Conservation (phyloP, 345 rosid species). For the Populus ilicifolia region DNA sequence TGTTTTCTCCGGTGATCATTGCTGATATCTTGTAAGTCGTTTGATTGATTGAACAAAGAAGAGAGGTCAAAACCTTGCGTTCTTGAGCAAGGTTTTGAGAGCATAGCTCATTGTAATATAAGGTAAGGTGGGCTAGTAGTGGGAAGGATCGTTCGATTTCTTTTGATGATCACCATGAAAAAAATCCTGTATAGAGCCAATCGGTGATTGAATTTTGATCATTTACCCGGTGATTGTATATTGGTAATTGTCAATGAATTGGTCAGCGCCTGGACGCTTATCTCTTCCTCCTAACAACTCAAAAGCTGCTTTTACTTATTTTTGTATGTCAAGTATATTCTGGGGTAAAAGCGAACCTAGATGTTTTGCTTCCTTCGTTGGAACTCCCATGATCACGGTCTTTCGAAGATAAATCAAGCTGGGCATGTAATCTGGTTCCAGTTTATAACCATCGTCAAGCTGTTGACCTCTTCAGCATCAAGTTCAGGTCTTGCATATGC, state of each 20-base stretch:
- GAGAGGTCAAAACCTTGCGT: conserved; percentile 13
- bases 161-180: conserved; percentile 20
- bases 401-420: too few relatives aligned
- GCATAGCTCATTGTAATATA: conserved; percentile 41
- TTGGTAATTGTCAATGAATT: conserved; percentile 11
- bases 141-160: conserved; percentile 12
- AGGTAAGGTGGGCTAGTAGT: conserved; percentile 8
- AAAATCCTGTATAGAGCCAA: conserved; percentile 31
- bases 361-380: background rate
- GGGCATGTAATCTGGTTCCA: too few relatives aligned
- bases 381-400: background rate
- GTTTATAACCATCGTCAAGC: background rate
- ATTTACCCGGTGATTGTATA: conserved; percentile 30
- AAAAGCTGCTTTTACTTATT: background rate
- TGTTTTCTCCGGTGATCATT: conserved; percentile 27
- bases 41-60: conserved; percentile 31
- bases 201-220: conserved; percentile 34
- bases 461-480: too few relatives aligned
- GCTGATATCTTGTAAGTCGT: conserved; percentile 41
- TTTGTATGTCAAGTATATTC: background rate
- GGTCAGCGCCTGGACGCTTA: background rate
- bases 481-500: too few relatives aligned
- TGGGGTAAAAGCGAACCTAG: background rate
- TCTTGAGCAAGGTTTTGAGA: conserved; percentile 21
- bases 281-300: background rate